Base-by-base conservation (phyloP, 2,329 filamentous ascomycete species). In the Pyrenophora graminea region DNA sequence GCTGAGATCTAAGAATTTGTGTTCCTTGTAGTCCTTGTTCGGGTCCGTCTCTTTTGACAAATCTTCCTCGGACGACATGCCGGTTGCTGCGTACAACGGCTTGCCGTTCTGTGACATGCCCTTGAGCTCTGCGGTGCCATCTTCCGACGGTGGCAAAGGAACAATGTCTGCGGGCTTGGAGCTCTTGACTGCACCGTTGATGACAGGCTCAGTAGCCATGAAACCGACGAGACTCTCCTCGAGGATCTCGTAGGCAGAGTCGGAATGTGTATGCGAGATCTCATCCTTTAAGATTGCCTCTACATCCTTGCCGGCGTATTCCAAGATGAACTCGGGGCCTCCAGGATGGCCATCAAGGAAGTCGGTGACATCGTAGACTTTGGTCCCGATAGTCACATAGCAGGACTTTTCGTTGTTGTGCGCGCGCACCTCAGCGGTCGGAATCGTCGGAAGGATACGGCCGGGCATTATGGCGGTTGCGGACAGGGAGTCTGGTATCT, bases 201-300 rank as follows among this genome's bases (percentile, higher is more conserved):
- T 72, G 4, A 82, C 72, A 55, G 84, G 81, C 32, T 86, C 80
- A 2, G 82, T 82, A 4, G 82, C 80, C 30, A 97, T 78, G 67
- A 95, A 96, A 13, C 91, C 94, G 53, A 97, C 81, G 13, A 93
- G 81, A 39, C 85, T 88, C 34, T 97, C 94, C 39, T 96, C 90
- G 21, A 99, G 81, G 12, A 97, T 89, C 66, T 97, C 93, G 75
- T 97, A 99, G n/a, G 94, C 94, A 2, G 91, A 82, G 55, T 97
- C 92, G 40, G 89, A 91, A 73, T 99, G 94, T 37, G 80, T 77
- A 70, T 99, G 94, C 30, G 92, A 97, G 37, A 83, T 77, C 55
- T 86, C 81, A 68, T 99, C 92, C 69, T 88, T 85, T 75, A 99
- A 80, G 52, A 97, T 95, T 3, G 85, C 81, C 58, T 84, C 82